Base-by-base conservation (phyloP, 1,284 basidiomycete genomes). In the Ganoderma sp. region DNA sequence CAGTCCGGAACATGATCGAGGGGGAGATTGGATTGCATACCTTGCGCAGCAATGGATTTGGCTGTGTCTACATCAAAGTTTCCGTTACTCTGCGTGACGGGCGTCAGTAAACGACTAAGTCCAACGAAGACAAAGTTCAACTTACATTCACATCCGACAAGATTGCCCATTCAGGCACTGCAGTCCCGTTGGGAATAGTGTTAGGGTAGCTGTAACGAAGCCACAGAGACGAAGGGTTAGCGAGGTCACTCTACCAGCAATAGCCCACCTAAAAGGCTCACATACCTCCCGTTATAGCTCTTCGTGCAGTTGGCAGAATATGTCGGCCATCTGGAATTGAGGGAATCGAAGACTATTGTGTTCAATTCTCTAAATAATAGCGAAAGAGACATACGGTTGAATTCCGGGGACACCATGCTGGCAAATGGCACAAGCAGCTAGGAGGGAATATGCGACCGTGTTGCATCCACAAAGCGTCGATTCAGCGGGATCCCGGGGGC, bases 401-500 rank as follows among this genome's bases (percentile, higher is more conserved):
- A 59, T 59, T 19, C 8, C 34, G 10, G 1, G 9, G 7, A 0
- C 5, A 14, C 9, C 12, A 57, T 17, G 28, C 43, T 65, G 64
- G 45, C 64, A 65, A 25, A 43, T 15, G 15, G 12, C 64, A 34
- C 64, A 65, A 6, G 64, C 64, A 32, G 64, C 52, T 9, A 65
- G 50, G 3, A 41, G 9, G 19, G 64, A 65, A n/a, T 65, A 65
- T 14, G 41, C 0, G 19, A 65, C 57, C 6, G 64, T 65, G 43
- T 60, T 65, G 43, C 64, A 65, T 42, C n/a, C 2, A 42, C 64
- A 65, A 32, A 2, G 9, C 6, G 32, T 12, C 3, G 57, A 17
- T 8, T 8, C 25, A 3, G 12, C 9, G n/a, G 57, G 8, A 2
- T 59, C 22, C n/a, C 7, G 10, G 7, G 45, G 57, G 32, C 57